Base-by-base conservation (phyloP, 352 stramenopile genomes). In the Phytophthora melonis region DNA sequence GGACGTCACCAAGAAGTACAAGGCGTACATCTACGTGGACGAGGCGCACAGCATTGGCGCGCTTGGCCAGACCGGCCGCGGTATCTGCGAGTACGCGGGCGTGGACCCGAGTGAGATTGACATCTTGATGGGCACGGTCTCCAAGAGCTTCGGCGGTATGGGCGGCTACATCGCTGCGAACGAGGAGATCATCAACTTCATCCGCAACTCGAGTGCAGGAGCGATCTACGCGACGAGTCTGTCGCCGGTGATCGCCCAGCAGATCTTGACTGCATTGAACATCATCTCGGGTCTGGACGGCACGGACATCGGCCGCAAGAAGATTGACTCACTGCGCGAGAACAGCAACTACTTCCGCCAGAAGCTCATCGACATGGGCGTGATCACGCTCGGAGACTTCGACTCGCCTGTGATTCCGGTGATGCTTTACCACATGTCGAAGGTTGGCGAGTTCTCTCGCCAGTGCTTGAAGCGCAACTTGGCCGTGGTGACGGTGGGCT, bases 121-220 rank as follows among this genome's bases (percentile, higher is more conserved):
- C 74, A 93, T 99, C 45, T 83, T 99, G 67, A 99, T 99, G 98
- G 98, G 98, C 19, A 99, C 98, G 19, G 99, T 99, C 79, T 99
- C 97, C 13, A 99, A 99, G 88, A 94, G 88, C 65, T 99, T 99
- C 78, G 97, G 97, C 43, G 97, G 89, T 18, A 99, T 99, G 96
- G 98, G 98, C 39, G 98, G 98, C 32, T 99, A 99, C 87, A 97
- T 99, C 68, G 98, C 97, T 0, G 95, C 84, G 0, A 93, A 83
- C 2, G 78, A 94, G 45, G 87, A 94, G 30, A 87, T 96, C 63
- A 88, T 94, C 53, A 74, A 54, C 13, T 85, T 88, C 55, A 81
- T 93, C 6, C 80, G 80, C 21, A 85, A 77, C 36, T 83, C 82
- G 16, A 91, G 84, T 32, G 72, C 84, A 9, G 87, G 86, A 55